Conservation (phyloP, 306 rosid species). For the Luffa acutangula region DNA sequence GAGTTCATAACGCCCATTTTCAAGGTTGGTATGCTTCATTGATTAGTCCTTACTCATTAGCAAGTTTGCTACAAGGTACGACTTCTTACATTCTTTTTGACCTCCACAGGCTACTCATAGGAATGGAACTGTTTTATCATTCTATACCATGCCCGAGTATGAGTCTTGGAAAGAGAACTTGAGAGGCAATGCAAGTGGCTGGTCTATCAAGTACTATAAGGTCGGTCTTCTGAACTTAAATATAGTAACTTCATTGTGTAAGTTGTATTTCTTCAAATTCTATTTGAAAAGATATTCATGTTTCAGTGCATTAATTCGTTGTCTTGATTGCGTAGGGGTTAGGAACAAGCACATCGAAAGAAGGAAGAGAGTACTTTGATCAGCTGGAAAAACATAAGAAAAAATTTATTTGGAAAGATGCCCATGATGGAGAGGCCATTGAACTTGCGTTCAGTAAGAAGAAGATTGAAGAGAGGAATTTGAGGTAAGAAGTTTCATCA, state of each 20-base stretch:
- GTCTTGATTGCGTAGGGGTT: slow-evolving; percentile 45
- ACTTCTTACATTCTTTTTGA: not conserved
- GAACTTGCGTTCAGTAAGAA: slow-evolving; percentile 95
- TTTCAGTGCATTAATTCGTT: not conserved
- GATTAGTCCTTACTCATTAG: not conserved
- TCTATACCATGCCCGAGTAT: slow-evolving; percentile 83
- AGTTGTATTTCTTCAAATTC: not conserved
- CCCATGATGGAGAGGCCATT: slow-evolving; percentile 77
- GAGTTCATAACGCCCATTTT: slow-evolving; percentile 92
- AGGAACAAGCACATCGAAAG: slow-evolving; percentile 92
- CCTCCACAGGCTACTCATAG: slow-evolving; percentile 59
- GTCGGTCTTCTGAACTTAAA: slow-evolving; percentile 28
- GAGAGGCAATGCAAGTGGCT: slow-evolving; percentile 61
- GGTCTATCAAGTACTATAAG: slow-evolving; percentile 95
- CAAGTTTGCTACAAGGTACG: not conserved
- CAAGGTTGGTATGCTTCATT: slow-evolving; percentile 43
- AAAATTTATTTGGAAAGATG: slow-evolving; percentile 79
- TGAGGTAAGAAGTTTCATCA: slow-evolving; percentile 43
- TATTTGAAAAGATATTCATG: not conserved
- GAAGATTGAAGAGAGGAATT: slow-evolving; percentile 85
- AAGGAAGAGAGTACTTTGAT: slow-evolving; percentile 82
- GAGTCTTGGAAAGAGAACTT: slow-evolving; percentile 67
- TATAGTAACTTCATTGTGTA: not conserved
- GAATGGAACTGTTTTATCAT: slow-evolving; percentile 54
- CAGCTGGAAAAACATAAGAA: slow-evolving; percentile 65